Conservation (phyloP, 306 rosid species). For the Arachis hypogaea region DNA sequence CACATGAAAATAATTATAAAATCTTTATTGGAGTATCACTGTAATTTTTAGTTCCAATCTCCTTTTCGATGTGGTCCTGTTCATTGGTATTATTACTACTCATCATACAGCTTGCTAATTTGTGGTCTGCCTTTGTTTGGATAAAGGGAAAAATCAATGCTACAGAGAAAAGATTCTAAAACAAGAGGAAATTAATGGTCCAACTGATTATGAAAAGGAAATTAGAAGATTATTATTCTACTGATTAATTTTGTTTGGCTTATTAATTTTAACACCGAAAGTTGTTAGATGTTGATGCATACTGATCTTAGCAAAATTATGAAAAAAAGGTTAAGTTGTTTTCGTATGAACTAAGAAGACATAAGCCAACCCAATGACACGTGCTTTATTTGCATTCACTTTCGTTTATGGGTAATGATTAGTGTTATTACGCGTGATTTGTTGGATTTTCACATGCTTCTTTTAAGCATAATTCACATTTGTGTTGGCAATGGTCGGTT, state of each 20-base stretch:
- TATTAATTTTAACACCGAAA: neutral
- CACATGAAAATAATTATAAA: no score
- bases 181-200: neutral
- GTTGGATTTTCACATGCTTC: slow-evolving; percentile 9
- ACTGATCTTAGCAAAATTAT: neutral
- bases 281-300: neutral
- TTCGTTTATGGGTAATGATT: neutral
- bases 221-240: neutral
- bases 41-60: neutral
- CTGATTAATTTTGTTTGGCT: neutral
- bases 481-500: no score
- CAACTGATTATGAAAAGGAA: neutral
- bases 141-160: neutral
- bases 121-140: neutral
- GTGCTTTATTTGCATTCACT: neutral
- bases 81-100: neutral
- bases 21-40: no score
- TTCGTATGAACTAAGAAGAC: slow-evolving; percentile 13
- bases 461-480: neutral
- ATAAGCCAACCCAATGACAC: neutral
- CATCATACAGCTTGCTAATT: neutral
- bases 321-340: neutral
- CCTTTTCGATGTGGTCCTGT: neutral
- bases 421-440: neutral
- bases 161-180: neutral